Evolutionary conservation across 805 yeast genomes (phyloP).

Genomic region (Lipomyces chichibuensis): DNA sequence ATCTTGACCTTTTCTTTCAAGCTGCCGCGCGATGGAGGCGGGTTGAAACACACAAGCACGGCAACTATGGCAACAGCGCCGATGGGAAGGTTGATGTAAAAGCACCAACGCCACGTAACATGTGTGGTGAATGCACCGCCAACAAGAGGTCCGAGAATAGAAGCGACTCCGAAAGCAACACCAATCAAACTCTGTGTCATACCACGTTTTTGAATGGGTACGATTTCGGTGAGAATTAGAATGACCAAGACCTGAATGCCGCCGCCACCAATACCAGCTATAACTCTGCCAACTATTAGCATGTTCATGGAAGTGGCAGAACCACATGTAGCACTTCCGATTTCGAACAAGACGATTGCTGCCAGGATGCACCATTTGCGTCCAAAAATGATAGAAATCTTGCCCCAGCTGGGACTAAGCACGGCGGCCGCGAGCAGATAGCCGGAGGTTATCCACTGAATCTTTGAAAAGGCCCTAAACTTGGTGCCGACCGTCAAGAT

Average conservation of each 20-base stretch:
- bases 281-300: slow-evolving; percentile 68
- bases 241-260: slow-evolving; percentile 62
- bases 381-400: slow-evolving; percentile 62
- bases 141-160: slow-evolving; percentile 59
- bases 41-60: slow-evolving; percentile 45
- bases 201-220: slow-evolving; percentile 49
- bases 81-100: slow-evolving; percentile 51
- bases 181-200: slow-evolving; percentile 41
- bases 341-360: slow-evolving; percentile 48
- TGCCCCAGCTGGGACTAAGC: slow-evolving; percentile 73
- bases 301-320: slow-evolving; percentile 50
- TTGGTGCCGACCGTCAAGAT: slow-evolving; percentile 61
- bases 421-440: slow-evolving; percentile 68
- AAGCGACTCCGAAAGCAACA: slow-evolving; percentile 43
- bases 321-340: slow-evolving; percentile 37
- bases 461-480: slow-evolving; percentile 48
- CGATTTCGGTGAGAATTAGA: slow-evolving; percentile 60
- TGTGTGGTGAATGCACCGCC: slow-evolving; percentile 55
- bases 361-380: slow-evolving; percentile 35
- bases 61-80: slow-evolving; percentile 40
- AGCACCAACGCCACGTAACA: slow-evolving; percentile 58
- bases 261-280: slow-evolving; percentile 74
- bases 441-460: slow-evolving; percentile 62
- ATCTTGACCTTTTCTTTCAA: slow-evolving; percentile 48
- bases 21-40: slow-evolving; percentile 41